Conservation (phyloP, 768 basidiomycete species). For the Lactarius trivialis region DNA sequence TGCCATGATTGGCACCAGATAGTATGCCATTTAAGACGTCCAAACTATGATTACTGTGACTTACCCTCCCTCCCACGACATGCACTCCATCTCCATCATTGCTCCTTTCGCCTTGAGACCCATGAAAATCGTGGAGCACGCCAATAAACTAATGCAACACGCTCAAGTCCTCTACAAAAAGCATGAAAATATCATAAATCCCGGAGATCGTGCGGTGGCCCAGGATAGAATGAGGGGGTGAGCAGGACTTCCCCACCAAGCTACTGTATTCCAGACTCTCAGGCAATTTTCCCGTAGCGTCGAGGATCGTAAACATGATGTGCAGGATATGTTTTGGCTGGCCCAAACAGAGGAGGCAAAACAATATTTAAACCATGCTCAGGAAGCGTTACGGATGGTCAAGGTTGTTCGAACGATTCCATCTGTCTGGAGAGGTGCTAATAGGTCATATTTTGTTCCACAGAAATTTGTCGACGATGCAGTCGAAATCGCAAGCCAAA, state of each 20-base stretch:
- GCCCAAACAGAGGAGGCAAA: background rate
- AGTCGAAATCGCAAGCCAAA: conserved; percentile 1
- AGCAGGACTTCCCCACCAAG: background rate
- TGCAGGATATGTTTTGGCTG: background rate
- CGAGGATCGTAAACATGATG: background rate
- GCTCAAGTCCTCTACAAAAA: background rate
- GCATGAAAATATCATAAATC: background rate
- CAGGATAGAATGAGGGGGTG: conserved; percentile 1
- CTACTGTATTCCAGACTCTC: background rate
- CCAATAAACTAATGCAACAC: background rate
- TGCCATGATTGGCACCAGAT: background rate
- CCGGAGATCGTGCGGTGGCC: background rate
- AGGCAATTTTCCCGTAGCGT: background rate
- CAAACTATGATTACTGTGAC: background rate
- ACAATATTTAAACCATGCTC: background rate
- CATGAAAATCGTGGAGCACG: background rate
- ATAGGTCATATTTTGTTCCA: background rate
- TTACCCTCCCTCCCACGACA: background rate
- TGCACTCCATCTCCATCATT: background rate
- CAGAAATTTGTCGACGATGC: background rate
- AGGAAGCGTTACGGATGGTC: background rate
- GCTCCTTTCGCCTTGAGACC: background rate
- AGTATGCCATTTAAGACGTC: background rate
- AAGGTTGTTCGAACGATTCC: background rate
- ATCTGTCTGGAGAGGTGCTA: background rate